Percentiles rank a stretch among this genome's conserved stretches.
Conservation (phyloP, 768 basidiomycete genomes). For the Sutorius australiensis region DNA sequence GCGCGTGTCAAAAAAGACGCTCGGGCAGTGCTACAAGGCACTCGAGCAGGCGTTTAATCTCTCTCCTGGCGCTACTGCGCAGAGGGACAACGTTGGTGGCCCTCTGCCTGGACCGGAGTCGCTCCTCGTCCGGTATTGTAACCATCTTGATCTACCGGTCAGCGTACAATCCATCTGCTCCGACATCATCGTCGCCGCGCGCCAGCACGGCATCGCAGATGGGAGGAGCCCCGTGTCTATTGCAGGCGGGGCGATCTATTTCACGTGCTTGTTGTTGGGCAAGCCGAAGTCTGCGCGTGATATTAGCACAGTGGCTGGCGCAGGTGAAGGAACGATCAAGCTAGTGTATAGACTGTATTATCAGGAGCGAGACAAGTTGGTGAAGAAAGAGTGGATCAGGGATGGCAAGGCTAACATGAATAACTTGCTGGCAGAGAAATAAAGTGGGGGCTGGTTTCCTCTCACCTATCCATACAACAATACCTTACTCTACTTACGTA, state of each 20-base stretch:
- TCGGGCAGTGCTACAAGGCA: conserved; percentile 91
- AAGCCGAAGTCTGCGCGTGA: conserved; percentile 74
- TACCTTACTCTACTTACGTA: too few relatives aligned
- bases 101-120: conserved; percentile 75
- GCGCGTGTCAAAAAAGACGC: conserved; percentile 89
- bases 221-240: conserved; percentile 97
- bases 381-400: conserved; percentile 83
- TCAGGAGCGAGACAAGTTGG: conserved; percentile 67
- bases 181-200: conserved; percentile 77
- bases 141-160: conserved; percentile 81
- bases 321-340: conserved; percentile 94
- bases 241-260: conserved; percentile 92
- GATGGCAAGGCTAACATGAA: conserved; percentile 61
- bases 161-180: conserved; percentile 80
- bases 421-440: conserved; percentile 26
- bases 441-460: background rate
- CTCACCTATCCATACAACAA: too few relatives aligned
- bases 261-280: conserved; percentile 81
- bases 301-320: conserved; percentile 87
- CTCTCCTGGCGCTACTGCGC: conserved; percentile 71
- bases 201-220: conserved; percentile 84
- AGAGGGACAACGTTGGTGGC: conserved; percentile 33
- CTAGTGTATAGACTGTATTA: conserved; percentile 82
- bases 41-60: conserved; percentile 87
- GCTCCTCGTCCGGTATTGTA: conserved; percentile 89